A percentile compares a stretch with the other conserved stretches of the same genome.
Conservation (phyloP, 441 rosid genomes). For the Populus trichocarpa region DNA sequence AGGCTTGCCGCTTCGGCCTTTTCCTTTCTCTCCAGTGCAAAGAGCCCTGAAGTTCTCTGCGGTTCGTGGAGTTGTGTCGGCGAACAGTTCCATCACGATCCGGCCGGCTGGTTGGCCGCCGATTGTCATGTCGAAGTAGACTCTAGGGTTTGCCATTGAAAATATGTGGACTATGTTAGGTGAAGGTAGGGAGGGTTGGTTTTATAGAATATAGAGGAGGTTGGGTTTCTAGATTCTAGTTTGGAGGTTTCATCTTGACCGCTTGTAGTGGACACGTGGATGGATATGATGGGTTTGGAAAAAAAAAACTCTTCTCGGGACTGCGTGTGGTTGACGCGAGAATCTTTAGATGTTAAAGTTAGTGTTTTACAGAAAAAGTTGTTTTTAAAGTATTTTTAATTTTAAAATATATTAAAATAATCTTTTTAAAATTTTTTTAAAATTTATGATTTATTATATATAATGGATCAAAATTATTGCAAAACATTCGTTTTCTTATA, state of each 20-base stretch:
- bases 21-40: constrained; percentile 81
- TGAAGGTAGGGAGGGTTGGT: background rate
- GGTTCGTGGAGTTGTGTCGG: constrained; percentile 44
- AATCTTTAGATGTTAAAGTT: constrained; percentile 1
- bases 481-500: too few species aligned
- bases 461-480: too few species aligned
- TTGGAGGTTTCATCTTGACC: background rate
- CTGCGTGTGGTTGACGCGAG: constrained; percentile 12
- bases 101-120: constrained; percentile 33
- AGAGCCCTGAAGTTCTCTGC: constrained; percentile 25
- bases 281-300: background rate
- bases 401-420: too few species aligned
- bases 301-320: background rate
- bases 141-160: constrained; percentile 28
- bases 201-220: constrained; percentile 4
- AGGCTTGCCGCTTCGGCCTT: constrained; percentile 47
- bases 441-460: too few species aligned
- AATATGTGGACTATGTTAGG: background rate
- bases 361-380: background rate
- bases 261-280: constrained; percentile 15
- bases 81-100: constrained; percentile 34
- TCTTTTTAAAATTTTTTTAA: too few species aligned
- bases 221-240: background rate
- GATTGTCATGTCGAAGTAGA: constrained; percentile 36
- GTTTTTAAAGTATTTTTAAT: too few species aligned